Percentiles rank a stretch among this genome's conserved stretches.
Conservation (phyloP, 2,329 filamentous ascomycete genomes). For the Fusarium foetens region DNA sequence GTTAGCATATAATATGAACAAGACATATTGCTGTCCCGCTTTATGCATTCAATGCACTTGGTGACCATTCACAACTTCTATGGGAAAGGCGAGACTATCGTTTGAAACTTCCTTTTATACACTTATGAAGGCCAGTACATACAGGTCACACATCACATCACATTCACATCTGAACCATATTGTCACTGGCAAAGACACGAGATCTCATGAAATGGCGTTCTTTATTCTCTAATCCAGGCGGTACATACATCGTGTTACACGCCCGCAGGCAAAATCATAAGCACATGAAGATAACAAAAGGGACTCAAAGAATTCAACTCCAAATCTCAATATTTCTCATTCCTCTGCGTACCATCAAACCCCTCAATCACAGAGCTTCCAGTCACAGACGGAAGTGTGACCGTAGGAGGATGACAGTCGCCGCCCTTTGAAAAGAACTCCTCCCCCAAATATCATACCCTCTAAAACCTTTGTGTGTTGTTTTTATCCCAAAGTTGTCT, state of each 20-base stretch:
- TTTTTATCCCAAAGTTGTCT: constrained; percentile 3
- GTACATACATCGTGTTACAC: constrained; percentile 21
- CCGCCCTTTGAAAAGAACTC: constrained; percentile 10
- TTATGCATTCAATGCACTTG: neutral
- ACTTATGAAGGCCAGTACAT: neutral
- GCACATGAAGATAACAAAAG: constrained; percentile 36
- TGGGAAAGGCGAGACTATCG: neutral
- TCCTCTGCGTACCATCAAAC: neutral
- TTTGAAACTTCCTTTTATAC: neutral
- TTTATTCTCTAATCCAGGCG: constrained; percentile 26
- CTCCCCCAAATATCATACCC: neutral
- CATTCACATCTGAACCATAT: neutral
- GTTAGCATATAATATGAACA: constrained; percentile 15
- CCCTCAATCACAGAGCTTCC: neutral
- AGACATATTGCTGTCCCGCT: neutral
- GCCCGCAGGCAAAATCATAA: constrained; percentile 32
- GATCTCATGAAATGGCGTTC: neutral
- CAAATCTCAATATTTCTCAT: constrained; percentile 28
- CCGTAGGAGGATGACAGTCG: neutral
- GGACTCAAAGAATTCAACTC: constrained; percentile 29
- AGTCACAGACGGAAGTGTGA: constrained; percentile 26
- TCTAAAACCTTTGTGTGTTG: neutral
- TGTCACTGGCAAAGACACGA: neutral
- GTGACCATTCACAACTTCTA: neutral
- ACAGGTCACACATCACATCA: neutral